Conservation (phyloP, 805 yeast species). For the Sugiyamaella lignohabitans region DNA sequence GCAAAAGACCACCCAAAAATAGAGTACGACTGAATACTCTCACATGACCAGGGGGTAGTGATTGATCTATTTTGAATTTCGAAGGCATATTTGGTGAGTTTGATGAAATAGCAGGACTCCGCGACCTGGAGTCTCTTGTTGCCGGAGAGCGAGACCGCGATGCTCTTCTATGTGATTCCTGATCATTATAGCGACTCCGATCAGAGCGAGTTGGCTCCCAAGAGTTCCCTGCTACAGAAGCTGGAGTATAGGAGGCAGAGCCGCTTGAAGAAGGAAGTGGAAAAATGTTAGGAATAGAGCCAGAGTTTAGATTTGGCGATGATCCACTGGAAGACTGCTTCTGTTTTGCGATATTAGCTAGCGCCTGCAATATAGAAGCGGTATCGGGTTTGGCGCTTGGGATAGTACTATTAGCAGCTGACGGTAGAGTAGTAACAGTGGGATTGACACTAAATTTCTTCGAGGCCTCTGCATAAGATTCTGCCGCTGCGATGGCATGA, state of each 20-base stretch:
- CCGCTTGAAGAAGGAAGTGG: constrained; percentile 1
- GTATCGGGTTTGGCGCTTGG: constrained; percentile 36
- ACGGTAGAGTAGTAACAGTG: too few relatives aligned
- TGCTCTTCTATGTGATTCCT: constrained; percentile 2
- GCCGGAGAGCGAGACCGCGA: constrained; percentile 16
- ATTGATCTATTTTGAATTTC: constrained; percentile 52
- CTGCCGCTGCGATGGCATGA: constrained; percentile 20
- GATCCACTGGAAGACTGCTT: constrained; percentile 29
- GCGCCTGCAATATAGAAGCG: constrained; percentile 60
- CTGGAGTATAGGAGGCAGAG: neutral
- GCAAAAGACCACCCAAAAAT: constrained; percentile 91
- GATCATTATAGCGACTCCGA: constrained; percentile 1
- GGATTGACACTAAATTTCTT: constrained; percentile 16
- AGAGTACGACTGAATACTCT: constrained; percentile 85
- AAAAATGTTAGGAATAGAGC: neutral
- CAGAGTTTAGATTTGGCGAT: neutral
- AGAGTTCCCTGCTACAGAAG: constrained; percentile 14
- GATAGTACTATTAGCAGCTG: too few relatives aligned
- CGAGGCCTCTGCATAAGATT: neutral
- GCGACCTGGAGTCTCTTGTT: constrained; percentile 4
- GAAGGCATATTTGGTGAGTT: neutral
- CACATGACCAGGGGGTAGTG: constrained; percentile 69
- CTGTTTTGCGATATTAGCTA: constrained; percentile 54
- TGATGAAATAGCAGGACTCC: constrained; percentile 8
- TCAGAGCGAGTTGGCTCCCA: constrained; percentile 6